Base-by-base conservation (phyloP, 106 monocot species). In the Platanthera zijinensis region DNA sequence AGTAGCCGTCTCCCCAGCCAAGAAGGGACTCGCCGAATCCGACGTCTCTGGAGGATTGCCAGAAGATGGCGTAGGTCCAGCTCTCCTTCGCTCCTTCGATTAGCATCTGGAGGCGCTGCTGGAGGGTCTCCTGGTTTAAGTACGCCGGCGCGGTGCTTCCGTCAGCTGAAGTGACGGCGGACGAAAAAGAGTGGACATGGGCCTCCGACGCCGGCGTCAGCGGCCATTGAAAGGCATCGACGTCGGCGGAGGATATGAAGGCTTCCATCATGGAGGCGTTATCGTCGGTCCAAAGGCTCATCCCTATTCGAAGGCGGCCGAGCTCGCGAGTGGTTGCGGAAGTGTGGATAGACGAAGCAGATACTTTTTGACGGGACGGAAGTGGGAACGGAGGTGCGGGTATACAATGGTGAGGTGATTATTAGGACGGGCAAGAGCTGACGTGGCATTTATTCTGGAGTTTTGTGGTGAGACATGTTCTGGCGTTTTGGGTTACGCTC, bases 1-100 rank as follows among this genome's bases (percentile, higher is more conserved):
- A 91, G 85, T 89, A 95, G 4, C 95, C 95, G 73, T 95, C 95
- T 11, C 95, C 95, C 95, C 95, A 95, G 21, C 89, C 95, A 19
- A 95, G 87, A 32, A 89, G 62, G 4, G 89, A 83, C 0, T 82
- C 76, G 18, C 82, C 89, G 52, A 85, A 51, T 57, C 78, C 28
- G 6, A 67, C 28, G 56, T 95, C 95, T 8, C 87, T 48, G 54
- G 87, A 85, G 48, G 87, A 89, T 66, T 91, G 91, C 95, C 95
- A 95, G 89, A 85, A 91, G 80, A 95, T 95, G 54, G 89, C 95
- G 76, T 91, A 91, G 21, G 94, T 87, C 94, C 94, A 94, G 68
- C 64, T 82, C 51, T 86, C 80, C 47, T 78, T 19, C 5, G 84
- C 74, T 5, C 86, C 88, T 48, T 90, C 94, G 71, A 94, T 88